Conservation (phyloP, 1,139 yeast species). For the Komagataea norvegica region DNA sequence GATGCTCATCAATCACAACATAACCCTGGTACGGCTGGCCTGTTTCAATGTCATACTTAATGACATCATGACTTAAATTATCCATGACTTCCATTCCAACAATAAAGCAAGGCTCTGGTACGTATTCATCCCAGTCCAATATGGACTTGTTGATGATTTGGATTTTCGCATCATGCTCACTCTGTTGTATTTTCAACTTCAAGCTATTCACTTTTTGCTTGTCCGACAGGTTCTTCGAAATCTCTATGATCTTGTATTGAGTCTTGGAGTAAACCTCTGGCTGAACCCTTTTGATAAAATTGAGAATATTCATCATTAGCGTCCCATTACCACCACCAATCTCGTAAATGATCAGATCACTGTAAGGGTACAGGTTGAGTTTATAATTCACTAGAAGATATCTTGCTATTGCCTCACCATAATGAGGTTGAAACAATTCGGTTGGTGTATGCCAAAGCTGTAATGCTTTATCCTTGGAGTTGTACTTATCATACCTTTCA, state of each 20-base stretch:
- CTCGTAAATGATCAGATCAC: conserved; percentile 71
- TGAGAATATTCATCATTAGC: conserved; percentile 71
- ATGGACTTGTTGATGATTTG: conserved; percentile 69
- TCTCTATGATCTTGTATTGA: conserved; percentile 72
- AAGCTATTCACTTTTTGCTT: conserved; percentile 43
- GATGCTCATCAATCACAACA: conserved; percentile 67
- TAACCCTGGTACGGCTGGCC: conserved; percentile 74
- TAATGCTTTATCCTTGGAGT: conserved; percentile 32
- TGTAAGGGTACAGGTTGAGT: conserved; percentile 57
- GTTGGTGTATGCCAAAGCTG: conserved; percentile 93
- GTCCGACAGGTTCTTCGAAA: conserved; percentile 61
- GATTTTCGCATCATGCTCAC: conserved; percentile 39
- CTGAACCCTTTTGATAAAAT: conserved; percentile 55
- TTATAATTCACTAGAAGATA: conserved; percentile 68
- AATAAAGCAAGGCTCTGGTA: conserved; percentile 70
- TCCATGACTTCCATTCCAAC: conserved; percentile 83
- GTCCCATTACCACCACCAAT: conserved; percentile 94
- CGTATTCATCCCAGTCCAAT: conserved; percentile 64
- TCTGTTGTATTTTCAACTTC: conserved; percentile 20
- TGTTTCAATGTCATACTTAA: conserved; percentile 66
- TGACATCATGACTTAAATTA: conserved; percentile 77
- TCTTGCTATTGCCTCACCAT: conserved; percentile 81
- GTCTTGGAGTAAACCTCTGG: conserved; percentile 71
- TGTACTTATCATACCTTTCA: conserved; percentile 57
- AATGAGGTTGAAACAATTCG: conserved; percentile 75